Evolutionary conservation across 2,329 filamentous ascomycete species (phyloP), one percentile per base, ranked within the genome.

Genomic region (Aspergillus jensenii): DNA sequence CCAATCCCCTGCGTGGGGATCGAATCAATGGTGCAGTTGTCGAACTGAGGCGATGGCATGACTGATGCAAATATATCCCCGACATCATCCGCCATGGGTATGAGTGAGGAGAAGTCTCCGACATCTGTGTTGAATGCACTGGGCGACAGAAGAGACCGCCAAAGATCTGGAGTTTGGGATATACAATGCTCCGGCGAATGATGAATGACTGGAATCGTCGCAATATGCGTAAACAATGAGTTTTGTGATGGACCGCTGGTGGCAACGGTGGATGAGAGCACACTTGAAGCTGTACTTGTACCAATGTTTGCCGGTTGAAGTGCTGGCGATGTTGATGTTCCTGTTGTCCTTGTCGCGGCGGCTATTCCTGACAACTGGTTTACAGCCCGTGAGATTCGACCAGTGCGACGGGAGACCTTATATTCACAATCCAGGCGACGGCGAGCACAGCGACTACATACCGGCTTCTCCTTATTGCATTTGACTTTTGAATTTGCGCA

Each of bases 401-500:
- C 55, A 19, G 55, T 58, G 6, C 55, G 55, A 6, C 55, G 37
- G 17, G 55, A 58, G 5, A 58, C 50, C 43, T 43, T 58, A 58
- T 53, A 58, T 31, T 58, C 55, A 39, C 55, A 58, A 9, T 37
- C n/a, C 37, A 58, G 45, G 9, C 55, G 33, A 19, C 55, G 55
- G 17, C 55, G 50, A 15, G 50, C 55, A 25, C 55, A 58, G 8
- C 55, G 50, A 45, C 55, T 19, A 23, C 55, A 53, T 5, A 44
- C 33, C 3, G 55, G 55, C 27, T 58, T 58, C 33, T 49, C 49
- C 45, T 58, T 58, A 33, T 58, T 44, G 19, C 55, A 58, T 43
- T 53, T 58, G 17, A 58, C 55, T 3, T 58, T 58, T 17, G 55
- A 58, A 12, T 47, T 58, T 4, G 55, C 37, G 39, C 55, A 58